These are phyloP conservation scores for Ajuga chamaepitys DNA, from an alignment of 257 asterid genomes.

Conservation along the genomic window DNA sequence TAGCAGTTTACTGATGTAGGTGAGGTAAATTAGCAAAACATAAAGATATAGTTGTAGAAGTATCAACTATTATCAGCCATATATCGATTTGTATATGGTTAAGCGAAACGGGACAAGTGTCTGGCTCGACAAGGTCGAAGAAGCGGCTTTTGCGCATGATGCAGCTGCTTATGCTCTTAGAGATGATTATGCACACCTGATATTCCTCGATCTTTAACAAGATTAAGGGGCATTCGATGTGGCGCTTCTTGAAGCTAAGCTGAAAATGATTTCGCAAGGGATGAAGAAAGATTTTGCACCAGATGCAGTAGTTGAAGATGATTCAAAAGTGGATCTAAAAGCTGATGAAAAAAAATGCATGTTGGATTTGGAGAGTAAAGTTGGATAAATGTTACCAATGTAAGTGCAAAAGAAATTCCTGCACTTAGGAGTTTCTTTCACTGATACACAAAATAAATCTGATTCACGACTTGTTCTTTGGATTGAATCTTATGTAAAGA, in stretches of 20 bases:
- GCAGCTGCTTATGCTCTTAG: constrained; percentile 38
- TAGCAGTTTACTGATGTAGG: too few relatives aligned
- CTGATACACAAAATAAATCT: neutral
- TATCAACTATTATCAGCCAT: too few relatives aligned
- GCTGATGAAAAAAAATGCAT: constrained; percentile 1
- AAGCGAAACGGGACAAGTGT: constrained; percentile 35
- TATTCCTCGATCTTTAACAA: constrained; percentile 35
- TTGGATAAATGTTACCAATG: neutral
- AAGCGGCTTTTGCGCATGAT: constrained; percentile 43
- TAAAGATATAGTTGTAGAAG: too few relatives aligned
- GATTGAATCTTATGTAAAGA: neutral
- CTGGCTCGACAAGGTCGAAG: constrained; percentile 46
- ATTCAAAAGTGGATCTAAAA: neutral
- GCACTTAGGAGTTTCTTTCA: neutral
- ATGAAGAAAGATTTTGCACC: neutral
- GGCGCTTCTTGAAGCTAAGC: constrained; percentile 42
- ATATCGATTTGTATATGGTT: too few relatives aligned
- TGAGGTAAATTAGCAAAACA: too few relatives aligned
- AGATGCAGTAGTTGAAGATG: neutral
- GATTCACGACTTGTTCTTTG: neutral
- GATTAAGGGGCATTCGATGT: constrained; percentile 22
- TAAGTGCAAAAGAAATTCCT: too few relatives aligned
- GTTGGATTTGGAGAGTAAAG: constrained; percentile 12
- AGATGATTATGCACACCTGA: constrained; percentile 44
- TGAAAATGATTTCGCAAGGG: constrained; percentile 33